Conservation (phyloP, 805 yeast genomes). For the Candida yuanshanica region DNA sequence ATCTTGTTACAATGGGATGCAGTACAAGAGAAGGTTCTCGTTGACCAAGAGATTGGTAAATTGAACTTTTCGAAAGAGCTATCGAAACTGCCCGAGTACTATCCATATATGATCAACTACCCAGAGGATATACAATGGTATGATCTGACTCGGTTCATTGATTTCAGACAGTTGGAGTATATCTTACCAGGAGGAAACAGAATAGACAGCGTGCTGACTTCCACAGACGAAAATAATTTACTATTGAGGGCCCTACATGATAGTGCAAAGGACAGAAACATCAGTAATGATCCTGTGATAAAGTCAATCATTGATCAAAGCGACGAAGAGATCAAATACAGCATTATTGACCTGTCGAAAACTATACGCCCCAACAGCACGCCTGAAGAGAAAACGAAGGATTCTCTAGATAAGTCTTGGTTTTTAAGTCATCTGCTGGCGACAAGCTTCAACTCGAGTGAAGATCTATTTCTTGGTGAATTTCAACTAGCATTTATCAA, state of each 20-base stretch:
- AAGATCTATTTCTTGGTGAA: constrained; percentile 40
- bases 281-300: constrained; percentile 26
- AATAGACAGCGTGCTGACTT: constrained; percentile 41
- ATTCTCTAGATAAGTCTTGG: constrained; percentile 59
- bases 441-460: constrained; percentile 25
- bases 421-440: constrained; percentile 35
- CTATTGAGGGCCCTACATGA: constrained; percentile 33
- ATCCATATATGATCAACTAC: constrained; percentile 35
- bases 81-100: constrained; percentile 26
- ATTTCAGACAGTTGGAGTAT: constrained; percentile 23
- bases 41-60: constrained; percentile 28
- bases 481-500: constrained; percentile 46
- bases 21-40: constrained; percentile 26
- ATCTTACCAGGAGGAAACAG: constrained; percentile 23
- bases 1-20: constrained; percentile 33
- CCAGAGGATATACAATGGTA: constrained; percentile 31
- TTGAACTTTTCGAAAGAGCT: constrained; percentile 25
- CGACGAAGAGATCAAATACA: constrained; percentile 34
- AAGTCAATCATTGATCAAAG: constrained; percentile 28
- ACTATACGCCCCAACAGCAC: constrained; percentile 32
- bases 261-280: constrained; percentile 22
- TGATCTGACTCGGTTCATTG: constrained; percentile 16
- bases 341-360: constrained; percentile 36
- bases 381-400: constrained; percentile 40
- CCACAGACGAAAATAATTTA: constrained; percentile 42